Evolutionary conservation across 805 yeast species (phyloP), one percentile per base, ranked within the genome.

Genomic region (Kluyveromyces nonfermentans): DNA sequence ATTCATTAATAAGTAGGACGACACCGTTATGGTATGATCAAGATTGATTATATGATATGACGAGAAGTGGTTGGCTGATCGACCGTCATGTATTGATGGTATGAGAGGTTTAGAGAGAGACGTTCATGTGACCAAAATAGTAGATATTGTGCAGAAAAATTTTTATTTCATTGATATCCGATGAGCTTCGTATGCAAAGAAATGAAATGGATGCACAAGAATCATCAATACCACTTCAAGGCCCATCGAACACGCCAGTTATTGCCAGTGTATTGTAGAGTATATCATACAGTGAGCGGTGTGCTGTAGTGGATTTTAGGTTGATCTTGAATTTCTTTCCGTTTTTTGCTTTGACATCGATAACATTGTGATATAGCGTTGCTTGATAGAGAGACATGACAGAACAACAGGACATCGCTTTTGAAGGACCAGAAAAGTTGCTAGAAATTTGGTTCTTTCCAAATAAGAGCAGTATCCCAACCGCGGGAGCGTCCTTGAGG

Each of bases 401-500:
- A 25, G 30, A 25, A 3, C 30, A 25, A 14, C 30, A 25, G 30
- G 30, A 25, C 4, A 22, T 14, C 28, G 41, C 97, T 2, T 90
- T 90, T 60, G 97, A 90, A 69, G 97, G 98, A 6, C 97, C 98
- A 28, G 97, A 90, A 64, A 93, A 90, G 64, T 71, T 90, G 45
- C 70, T 93, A 35, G 96, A 90, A 62, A 71, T 90, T 46, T 89
- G 96, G 96, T 80, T 88, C 60, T 79, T 80, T 53, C 74, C 81
- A 10, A 63, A 70, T 33, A 69, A 68, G 34, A 46, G 58, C 20
- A 51, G 62, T n/a, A 28, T 53, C 21, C 61, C 68, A 10, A 57
- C 64, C 56, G 49, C 59, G 28, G 49, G 41, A 7, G 69, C 67
- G 60, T 86, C 76, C 30, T 72, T 83, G 46, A 69, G 94, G 51